Base-by-base conservation (phyloP, 2,329 filamentous ascomycete species). In the Fusarium sp. region DNA sequence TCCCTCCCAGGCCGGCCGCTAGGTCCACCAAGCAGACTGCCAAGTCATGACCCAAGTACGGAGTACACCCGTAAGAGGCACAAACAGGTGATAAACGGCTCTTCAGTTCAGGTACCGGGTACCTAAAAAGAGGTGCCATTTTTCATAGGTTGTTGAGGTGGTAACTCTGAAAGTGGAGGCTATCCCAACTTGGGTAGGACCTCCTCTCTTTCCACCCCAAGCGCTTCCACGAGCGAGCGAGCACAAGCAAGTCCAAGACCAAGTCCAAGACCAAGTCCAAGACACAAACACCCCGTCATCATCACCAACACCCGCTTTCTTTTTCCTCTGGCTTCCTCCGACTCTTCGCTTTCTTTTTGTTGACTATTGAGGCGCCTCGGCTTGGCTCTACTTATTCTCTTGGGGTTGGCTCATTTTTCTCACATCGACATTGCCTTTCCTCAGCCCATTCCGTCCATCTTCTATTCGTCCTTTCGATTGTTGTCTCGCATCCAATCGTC, bases 171-270 rank as follows among this genome's bases (percentile, higher is more conserved):
- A 37, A 37, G 61, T 64, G 48, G 67, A 70, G 43, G 53, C 53
- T 67, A 56, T 67, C 63, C 65, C 48, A 68, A 67, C 52, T 62
- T 60, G 47, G 62, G 57, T 67, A 60, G 67, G 57, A 70, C 63
- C 67, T 70, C 67, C 58, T 66, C 61, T 56, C 58, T 67, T 63
- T 54, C 62, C 65, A 62, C 52, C 53, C 56, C 61, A 58, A 65
- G 67, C 67, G 67, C 67, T 68, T 68, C 67, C 54, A 52, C 39
- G 39, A 61, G 51, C 63, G 22, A 64, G 30, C 30, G 48, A 51
- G 40, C 53, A 57, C 37, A 56, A 52, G 47, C 55, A 62, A 57
- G 57, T 50, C 56, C 45, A 48, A 15, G 47, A 49, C 24, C 49
- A 43, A 40, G 35, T 28, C 47, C 62, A 19, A 46, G 48, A 46